Base-by-base conservation (phyloP, 331 rosid genomes). In the Acacia pycnantha region DNA sequence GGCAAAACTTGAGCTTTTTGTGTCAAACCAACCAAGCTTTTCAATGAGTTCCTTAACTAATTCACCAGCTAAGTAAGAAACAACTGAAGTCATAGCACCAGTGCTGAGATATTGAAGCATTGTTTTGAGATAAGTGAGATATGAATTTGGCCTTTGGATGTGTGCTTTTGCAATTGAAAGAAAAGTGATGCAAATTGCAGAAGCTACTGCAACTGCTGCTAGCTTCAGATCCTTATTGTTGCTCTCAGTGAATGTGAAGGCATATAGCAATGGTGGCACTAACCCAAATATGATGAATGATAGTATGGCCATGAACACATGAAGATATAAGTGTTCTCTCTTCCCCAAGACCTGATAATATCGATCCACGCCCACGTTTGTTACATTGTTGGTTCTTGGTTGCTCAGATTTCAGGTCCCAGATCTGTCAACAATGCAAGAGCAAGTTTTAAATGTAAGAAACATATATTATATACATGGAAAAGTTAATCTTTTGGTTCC, bases 271-370 rank as follows among this genome's bases (percentile, higher is more conserved):
- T 9, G 97, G 97, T 11, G 98, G 85, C 11, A 92, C 85, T 31
- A 88, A 79, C 2, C 98, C 98, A 8, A 88, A 92, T 8, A 87
- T 46, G 5, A 92, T 43, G 85, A 94, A 94, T 11, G 97, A 92
- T 41, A 90, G 18, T 22, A 88, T 43, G 5, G 92, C 89, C 29
- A 89, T 14, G 70, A 12, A 64, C 40, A 62, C 21, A 27, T 62
- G 69, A 62, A 62, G 69, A 62, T 27, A 62, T 87, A 90, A 92
- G 69, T 91, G 86, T 21, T 86, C 59, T 70, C 77, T 88, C 24
- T 84, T 72, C 61, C 97, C 98, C 10, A 95, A 41, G 13, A 72
- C 18, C 76, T 82, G 83, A 16, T 76, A 77, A 59, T 95, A 93
- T 64, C 35, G 76, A 66, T 89, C 95, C 70, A 81, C 87, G 3